Evolutionary conservation across 2,329 filamentous ascomycete genomes (phyloP), one percentile per base, ranked within the genome.

Genomic region (Talaromyces pinophilus): DNA sequence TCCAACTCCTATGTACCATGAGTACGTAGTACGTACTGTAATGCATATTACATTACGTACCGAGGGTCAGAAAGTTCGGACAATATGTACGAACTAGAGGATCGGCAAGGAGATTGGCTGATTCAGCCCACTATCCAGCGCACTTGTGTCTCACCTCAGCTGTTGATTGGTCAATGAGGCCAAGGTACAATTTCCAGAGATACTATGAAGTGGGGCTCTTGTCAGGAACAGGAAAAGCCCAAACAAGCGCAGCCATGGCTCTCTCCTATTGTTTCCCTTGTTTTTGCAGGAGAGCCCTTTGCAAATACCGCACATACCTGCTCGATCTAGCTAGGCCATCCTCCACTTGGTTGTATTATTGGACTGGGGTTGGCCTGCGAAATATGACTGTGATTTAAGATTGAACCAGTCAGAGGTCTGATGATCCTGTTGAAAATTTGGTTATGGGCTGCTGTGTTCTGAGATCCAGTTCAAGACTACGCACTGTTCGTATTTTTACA

Each of bases 161-260:
- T 25, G 1, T 5, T 28, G 5, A 28, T 52, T 25, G 48, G 22
- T 17, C 48, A 28, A 19, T 28, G 1, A 30, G 6, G 35, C 3
- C 35, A 7, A 40, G 35, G 35, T 25, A 15, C 28, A 50, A 35
- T 50, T 63, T 63, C 28, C 10, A 30, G 30, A 15, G 25, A 13
- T 22, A 42, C n/a, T 22, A 25, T 2, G 25, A 62, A 54, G 59
- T 57, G 59, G 65, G 46, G 52, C 15, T 13, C 11, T 28, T 38
- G 60, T 54, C 73, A 75, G 70, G 70, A 71, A 73, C 68, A 72
- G 69, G 69, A 72, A 74, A 68, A 65, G 59, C 44, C 62, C 62
- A 71, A 68, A 70, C 65, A 71, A 63, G 30, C 30, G 54, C 25
- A 11, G 19, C 33, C 33, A 35, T 38, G 54, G 48, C 22, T 52